Conservation (phyloP, 2,329 filamentous ascomycete species). For the Aureobasidium sp. region DNA sequence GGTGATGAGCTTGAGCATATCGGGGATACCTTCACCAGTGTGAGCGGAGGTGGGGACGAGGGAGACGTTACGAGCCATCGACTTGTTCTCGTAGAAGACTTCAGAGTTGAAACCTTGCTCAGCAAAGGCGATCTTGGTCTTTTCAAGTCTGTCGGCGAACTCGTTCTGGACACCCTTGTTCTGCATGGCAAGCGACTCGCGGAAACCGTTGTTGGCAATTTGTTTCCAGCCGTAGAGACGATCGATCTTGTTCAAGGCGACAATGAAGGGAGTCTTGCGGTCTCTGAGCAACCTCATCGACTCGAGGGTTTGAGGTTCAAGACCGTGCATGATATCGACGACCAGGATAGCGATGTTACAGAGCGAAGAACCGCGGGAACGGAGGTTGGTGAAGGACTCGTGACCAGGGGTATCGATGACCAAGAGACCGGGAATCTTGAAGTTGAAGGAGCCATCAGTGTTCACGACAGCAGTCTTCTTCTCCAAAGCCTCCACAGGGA, state of each 20-base stretch:
- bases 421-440: constrained; percentile 94
- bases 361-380: constrained; percentile 92
- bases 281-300: constrained; percentile 93
- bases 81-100: constrained; percentile 96
- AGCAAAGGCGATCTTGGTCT: constrained; percentile 88
- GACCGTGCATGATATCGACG: constrained; percentile 99
- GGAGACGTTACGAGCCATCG: constrained; percentile 90
- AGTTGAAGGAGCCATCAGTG: constrained; percentile 79
- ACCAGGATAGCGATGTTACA: constrained; percentile 99
- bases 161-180: constrained; percentile 91
- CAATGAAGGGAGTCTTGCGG: constrained; percentile 94
- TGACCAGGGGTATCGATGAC: constrained; percentile 98
- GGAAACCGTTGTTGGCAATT: constrained; percentile 97
- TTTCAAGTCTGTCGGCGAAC: constrained; percentile 81
- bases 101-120: constrained; percentile 98
- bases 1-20: constrained; percentile 94
- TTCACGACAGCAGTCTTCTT: constrained; percentile 94
- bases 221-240: constrained; percentile 98
- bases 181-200: constrained; percentile 82
- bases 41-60: constrained; percentile 94
- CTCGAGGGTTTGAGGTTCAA: constrained; percentile 94
- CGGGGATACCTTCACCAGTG: constrained; percentile 97
- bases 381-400: constrained; percentile 98
- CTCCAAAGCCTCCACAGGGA: constrained; percentile 86
- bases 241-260: constrained; percentile 99